Conservation (phyloP, 345 rosid species). For the Lepidium aucheri region DNA sequence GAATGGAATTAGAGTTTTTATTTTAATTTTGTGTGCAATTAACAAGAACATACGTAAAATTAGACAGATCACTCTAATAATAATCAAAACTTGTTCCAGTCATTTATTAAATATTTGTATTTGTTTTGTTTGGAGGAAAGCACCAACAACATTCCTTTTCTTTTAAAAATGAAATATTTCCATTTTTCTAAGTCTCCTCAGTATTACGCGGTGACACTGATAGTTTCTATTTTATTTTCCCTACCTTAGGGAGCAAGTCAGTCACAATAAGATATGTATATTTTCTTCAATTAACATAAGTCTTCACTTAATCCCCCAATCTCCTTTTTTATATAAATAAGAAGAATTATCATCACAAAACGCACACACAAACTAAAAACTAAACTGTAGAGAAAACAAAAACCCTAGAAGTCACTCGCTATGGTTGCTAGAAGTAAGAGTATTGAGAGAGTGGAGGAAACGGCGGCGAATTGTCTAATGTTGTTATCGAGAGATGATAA, state of each 20-base stretch:
- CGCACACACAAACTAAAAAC: neutral
- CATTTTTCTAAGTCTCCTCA: too few relatives aligned
- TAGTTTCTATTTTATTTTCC: neutral
- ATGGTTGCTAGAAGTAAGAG: conserved; percentile 39
- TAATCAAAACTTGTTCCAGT: too few relatives aligned
- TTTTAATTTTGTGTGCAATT: too few relatives aligned
- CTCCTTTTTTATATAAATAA: neutral
- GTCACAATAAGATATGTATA: neutral
- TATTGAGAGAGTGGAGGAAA: neutral
- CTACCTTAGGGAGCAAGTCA: neutral
- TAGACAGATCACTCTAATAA: too few relatives aligned
- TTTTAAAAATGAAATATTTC: too few relatives aligned
- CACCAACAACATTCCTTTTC: too few relatives aligned
- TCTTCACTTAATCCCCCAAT: neutral
- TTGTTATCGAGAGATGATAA: conserved; percentile 48
- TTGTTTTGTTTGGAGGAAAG: too few relatives aligned
- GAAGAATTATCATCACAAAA: neutral
- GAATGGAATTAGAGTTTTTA: too few relatives aligned
- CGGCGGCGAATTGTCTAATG: conserved; percentile 46
- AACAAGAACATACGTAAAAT: too few relatives aligned
- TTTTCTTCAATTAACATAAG: neutral
- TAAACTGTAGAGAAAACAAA: neutral
- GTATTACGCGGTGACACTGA: too few relatives aligned
- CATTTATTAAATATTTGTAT: too few relatives aligned
- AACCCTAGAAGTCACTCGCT: conserved; percentile 1